phyloP scores from a whole-genome alignment of 768 basidiomycete species.

The Auricularia sp. region DNA sequence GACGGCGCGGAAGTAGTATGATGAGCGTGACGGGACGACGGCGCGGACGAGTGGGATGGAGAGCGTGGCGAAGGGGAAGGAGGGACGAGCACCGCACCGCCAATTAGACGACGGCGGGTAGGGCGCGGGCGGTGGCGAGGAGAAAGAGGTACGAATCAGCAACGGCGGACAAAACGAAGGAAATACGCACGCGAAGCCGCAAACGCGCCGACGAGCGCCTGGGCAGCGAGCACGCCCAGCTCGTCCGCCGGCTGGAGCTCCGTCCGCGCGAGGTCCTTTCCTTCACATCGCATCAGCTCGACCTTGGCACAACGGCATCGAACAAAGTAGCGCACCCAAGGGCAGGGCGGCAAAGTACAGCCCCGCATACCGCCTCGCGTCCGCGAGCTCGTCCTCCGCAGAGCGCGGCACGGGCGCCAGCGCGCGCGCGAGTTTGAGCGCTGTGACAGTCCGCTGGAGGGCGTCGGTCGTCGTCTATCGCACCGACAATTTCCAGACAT shows the following conservation, averaged over 20 bases:
- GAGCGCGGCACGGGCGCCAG: constrained; percentile 42
- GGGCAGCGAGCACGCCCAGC: constrained; percentile 63
- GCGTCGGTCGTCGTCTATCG: constrained; percentile 42
- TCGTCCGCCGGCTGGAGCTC: constrained; percentile 88
- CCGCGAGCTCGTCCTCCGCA: constrained; percentile 43
- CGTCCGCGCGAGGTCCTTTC: constrained; percentile 52
- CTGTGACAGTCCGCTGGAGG: constrained; percentile 62
- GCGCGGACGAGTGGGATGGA: too few species aligned
- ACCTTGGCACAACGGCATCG: too few species aligned
- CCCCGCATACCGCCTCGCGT: constrained; percentile 42
- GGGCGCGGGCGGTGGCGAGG: too few species aligned
- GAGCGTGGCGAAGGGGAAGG: not conserved
- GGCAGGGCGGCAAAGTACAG: constrained; percentile 60
- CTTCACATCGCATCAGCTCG: too few species aligned
- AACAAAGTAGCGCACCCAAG: too few species aligned
- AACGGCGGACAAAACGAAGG: not conserved
- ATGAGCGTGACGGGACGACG: too few species aligned
- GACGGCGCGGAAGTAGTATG: too few species aligned
- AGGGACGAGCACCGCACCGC: too few species aligned
- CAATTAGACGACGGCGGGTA: too few species aligned
- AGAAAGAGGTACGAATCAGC: not conserved
- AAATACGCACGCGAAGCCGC: constrained; percentile 35
- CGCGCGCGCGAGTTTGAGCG: constrained; percentile 61
- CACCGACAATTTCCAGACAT: too few species aligned
- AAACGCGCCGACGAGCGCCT: constrained; percentile 45